These are phyloP conservation scores for Combretum micranthum DNA, from an alignment of 345 rosid genomes.

Conservation along the genomic window DNA sequence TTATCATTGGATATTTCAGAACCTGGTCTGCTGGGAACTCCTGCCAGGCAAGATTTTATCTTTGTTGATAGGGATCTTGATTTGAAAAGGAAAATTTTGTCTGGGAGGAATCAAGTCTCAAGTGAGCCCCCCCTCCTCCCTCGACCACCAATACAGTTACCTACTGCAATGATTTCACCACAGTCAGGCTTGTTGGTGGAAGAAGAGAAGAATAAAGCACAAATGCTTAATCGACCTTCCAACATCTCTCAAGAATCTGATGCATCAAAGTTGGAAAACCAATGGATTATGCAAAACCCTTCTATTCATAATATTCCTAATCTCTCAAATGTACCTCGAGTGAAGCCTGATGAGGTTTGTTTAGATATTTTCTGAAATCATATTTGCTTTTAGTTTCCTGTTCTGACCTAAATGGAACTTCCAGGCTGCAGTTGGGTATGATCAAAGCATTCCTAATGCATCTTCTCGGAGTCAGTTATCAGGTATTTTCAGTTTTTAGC, in stretches of 20 bases:
- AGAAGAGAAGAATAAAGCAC: constrained; percentile 37
- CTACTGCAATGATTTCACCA: constrained; percentile 30
- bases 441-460: background rate
- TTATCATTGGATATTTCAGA: constrained; percentile 31
- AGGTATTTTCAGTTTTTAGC: constrained; percentile 8
- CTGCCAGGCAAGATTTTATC: constrained; percentile 53
- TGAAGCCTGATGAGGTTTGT: constrained; percentile 72
- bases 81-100: constrained; percentile 26
- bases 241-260: constrained; percentile 34
- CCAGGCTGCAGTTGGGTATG: constrained; percentile 11
- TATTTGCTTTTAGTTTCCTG: background rate
- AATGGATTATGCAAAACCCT: constrained; percentile 32
- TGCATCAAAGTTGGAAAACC: constrained; percentile 39
- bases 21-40: constrained; percentile 89
- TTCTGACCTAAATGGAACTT: background rate
- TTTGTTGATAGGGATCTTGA: constrained; percentile 23
- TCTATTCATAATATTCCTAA: constrained; percentile 27
- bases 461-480: constrained; percentile 13
- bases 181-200: constrained; percentile 75
- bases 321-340: constrained; percentile 34
- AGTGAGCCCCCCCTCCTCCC: constrained; percentile 64
- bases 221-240: constrained; percentile 22
- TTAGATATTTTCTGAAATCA: background rate
- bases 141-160: constrained; percentile 42
- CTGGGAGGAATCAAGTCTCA: constrained; percentile 50